Percentiles rank a stretch among this genome's conserved stretches.
These are phyloP conservation scores for Neurospora sublineolata DNA, from an alignment of 495 filamentous ascomycete species.

Conservation along the genomic window DNA sequence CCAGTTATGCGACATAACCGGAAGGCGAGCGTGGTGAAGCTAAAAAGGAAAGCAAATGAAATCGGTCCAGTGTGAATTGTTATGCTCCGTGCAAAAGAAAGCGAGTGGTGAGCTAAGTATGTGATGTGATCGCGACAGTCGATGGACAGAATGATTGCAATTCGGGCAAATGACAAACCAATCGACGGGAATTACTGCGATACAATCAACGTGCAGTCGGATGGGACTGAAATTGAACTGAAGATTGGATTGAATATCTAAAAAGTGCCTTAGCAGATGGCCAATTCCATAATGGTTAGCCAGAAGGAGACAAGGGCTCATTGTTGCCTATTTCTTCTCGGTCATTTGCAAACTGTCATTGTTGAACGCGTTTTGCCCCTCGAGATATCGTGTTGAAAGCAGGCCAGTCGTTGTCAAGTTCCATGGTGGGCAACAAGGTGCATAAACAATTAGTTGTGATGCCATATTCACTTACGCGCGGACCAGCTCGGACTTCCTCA, in stretches of 20 bases:
- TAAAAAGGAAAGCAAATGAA: background rate
- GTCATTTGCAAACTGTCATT: background rate
- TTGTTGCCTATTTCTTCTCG: background rate
- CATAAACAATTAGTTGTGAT: background rate
- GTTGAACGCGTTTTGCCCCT: background rate
- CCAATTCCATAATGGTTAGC: background rate
- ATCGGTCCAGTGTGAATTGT: background rate
- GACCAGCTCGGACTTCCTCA: background rate
- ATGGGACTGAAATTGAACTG: background rate
- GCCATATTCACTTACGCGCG: background rate
- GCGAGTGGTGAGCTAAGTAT: background rate
- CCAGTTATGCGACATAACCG: slow-evolving; percentile 7
- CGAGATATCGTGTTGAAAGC: background rate
- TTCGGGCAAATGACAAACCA: background rate
- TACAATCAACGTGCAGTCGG: background rate
- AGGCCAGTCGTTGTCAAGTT: background rate
- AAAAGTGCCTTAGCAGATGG: background rate
- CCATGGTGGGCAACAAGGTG: background rate
- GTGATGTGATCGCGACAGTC: background rate
- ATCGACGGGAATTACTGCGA: background rate
- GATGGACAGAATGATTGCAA: background rate
- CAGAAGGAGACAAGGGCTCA: background rate
- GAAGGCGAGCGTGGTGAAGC: background rate
- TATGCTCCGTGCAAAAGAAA: background rate
- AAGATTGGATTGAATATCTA: background rate